Base-by-base conservation (phyloP, 192 early-diverging fungal genomes). In the Diversispora eburnea region DNA sequence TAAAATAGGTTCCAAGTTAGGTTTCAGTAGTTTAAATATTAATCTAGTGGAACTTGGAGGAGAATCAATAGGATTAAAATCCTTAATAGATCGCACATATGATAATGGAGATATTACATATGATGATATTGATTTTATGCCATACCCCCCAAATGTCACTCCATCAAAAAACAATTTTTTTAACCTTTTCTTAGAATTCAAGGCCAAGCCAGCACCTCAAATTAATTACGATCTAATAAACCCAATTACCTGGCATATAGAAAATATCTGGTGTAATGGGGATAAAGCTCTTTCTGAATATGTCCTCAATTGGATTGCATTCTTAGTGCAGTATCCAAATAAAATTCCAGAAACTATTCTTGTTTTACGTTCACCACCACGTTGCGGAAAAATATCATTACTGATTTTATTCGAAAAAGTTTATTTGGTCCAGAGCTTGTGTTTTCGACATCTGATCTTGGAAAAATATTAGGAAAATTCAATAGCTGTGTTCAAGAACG, bases 1-100 rank as follows among this genome's bases (percentile, higher is more conserved):
- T 52, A 46, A 49, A 49, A 67, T 67, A 5, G 22, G 3, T 17
- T 5, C 65, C 48, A 67, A 46, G 15, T n/a, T 67, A 67, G 65
- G 48, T 67, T 13, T 67, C 25, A 25, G 8, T 20, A 25, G 20
- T 9, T 49, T 41, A 13, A 42, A 6, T 25, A 67, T 67, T 51
- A 67, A 67, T 51, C 46, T 67, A 67, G 25, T 52, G 9, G 65
- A 67, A 67, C 41, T 25, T 67, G 10, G 41, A 63, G 61, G 61
- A 1, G 33, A 63, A 41, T 7, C 61, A 41, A 67, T 67, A 67
- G 22, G 48, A 67, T 51, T 67, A 49, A 67, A 19, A 46, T 51
- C 41, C 9, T 67, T 67, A 22, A 67, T 67, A 46, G 25, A 67
- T 67, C 46, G 25, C 9, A 52, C 19, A 46, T 8, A 41, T 20